These are phyloP conservation scores for Phaseolus lunatus DNA, from an alignment of 306 rosid genomes.

Conservation along the genomic window DNA sequence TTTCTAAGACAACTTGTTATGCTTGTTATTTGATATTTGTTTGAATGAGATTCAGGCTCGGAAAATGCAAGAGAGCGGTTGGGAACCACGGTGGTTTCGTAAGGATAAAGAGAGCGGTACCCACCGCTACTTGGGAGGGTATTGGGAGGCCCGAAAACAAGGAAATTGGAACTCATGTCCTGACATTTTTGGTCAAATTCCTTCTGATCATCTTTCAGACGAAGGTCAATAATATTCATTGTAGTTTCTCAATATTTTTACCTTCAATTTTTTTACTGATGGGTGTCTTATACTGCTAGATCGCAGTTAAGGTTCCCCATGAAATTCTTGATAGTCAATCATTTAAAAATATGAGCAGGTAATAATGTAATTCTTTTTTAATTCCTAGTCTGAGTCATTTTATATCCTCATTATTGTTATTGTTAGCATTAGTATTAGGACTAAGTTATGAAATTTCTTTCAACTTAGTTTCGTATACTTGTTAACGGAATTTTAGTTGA, in stretches of 20 bases:
- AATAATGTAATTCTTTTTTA: conserved; percentile 45
- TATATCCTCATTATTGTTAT: background rate
- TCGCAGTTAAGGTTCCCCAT: conserved; percentile 45
- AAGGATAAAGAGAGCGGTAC: conserved; percentile 74
- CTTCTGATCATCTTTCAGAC: conserved; percentile 69
- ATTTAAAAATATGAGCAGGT: conserved; percentile 44
- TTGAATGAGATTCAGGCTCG: conserved; percentile 68
- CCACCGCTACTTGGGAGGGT: conserved; percentile 77
- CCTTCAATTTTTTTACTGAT: conserved; percentile 24
- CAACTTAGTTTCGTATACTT: background rate
- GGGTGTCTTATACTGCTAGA: conserved; percentile 45
- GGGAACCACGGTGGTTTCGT: conserved; percentile 90
- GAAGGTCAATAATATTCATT: conserved; percentile 43
- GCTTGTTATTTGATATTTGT: conserved; percentile 20
- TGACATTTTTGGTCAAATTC: conserved; percentile 82
- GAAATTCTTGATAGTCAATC: conserved; percentile 51
- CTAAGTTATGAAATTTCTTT: background rate
- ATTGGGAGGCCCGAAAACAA: conserved; percentile 86
- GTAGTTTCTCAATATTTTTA: conserved; percentile 32
- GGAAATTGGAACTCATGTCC: conserved; percentile 86
- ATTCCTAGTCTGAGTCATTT: conserved; percentile 29
- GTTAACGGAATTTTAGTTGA: background rate
- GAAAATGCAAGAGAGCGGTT: conserved; percentile 94
- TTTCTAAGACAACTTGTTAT: background rate
- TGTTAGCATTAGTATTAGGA: background rate